phyloP scores from a whole-genome alignment of 768 basidiomycete species.

The Trametes cubensis region DNA sequence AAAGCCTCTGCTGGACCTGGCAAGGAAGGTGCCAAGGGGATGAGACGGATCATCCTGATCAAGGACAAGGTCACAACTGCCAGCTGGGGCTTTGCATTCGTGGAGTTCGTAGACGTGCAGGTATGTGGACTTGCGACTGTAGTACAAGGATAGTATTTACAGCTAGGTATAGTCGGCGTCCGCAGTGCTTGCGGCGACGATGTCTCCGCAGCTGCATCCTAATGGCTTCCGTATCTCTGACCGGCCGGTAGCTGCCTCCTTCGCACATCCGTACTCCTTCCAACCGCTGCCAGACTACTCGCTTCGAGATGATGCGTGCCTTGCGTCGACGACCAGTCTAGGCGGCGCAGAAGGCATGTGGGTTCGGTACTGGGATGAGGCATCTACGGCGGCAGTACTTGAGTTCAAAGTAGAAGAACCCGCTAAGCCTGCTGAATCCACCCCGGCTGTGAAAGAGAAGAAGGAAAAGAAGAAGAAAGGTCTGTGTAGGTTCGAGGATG shows the following conservation, averaged over 20 bases:
- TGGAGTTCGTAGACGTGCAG: conserved; percentile 85
- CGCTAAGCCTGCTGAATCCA: conserved; percentile 37
- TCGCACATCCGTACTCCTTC: conserved; percentile 90
- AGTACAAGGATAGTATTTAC: conserved; percentile 23
- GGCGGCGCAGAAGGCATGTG: conserved; percentile 75
- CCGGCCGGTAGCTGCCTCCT: conserved; percentile 87
- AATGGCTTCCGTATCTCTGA: conserved; percentile 93
- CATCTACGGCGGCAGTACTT: conserved; percentile 69
- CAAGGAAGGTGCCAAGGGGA: conserved; percentile 80
- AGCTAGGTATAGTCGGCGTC: conserved; percentile 69
- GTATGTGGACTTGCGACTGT: conserved; percentile 44
- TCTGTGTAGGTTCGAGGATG: neutral
- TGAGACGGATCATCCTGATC: conserved; percentile 86
- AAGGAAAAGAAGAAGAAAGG: conserved; percentile 58
- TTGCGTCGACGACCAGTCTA: conserved; percentile 64
- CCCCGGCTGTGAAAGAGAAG: conserved; percentile 52
- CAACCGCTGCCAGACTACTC: conserved; percentile 76
- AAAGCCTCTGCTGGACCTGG: conserved; percentile 76
- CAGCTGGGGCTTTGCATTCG: conserved; percentile 93
- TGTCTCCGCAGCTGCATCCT: conserved; percentile 86
- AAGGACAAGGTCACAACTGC: conserved; percentile 87
- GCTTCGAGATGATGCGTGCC: conserved; percentile 75
- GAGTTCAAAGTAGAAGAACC: conserved; percentile 79
- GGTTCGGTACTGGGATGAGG: conserved; percentile 94
- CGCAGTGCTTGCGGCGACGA: conserved; percentile 77